These are phyloP conservation scores for Maudiozyma humilis DNA, from an alignment of 1,139 yeast species.

Conservation along the genomic window DNA sequence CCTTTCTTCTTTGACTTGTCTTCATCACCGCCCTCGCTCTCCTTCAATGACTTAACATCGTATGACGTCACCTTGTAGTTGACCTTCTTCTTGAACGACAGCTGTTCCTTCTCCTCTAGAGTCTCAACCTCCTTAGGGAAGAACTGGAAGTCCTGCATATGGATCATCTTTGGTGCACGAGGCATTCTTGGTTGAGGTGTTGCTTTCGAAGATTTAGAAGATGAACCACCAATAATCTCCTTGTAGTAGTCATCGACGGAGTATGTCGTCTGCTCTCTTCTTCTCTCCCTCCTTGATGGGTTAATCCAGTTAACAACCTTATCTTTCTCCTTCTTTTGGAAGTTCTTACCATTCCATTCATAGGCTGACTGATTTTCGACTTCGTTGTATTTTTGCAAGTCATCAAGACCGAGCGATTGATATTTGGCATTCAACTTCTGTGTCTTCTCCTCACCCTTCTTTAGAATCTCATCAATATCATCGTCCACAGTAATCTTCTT, in stretches of 20 bases:
- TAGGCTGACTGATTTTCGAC: slow-evolving; percentile 74
- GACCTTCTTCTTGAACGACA: slow-evolving; percentile 63
- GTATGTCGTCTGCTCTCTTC: slow-evolving; percentile 72
- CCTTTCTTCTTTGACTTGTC: slow-evolving; percentile 8
- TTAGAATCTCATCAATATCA: slow-evolving; percentile 54
- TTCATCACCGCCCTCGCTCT: slow-evolving; percentile 30
- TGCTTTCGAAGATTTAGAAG: slow-evolving; percentile 28
- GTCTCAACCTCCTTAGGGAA: slow-evolving; percentile 58
- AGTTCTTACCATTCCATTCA: slow-evolving; percentile 96
- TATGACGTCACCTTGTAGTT: slow-evolving; percentile 61
- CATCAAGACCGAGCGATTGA: slow-evolving; percentile 61
- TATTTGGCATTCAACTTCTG: slow-evolving; percentile 54
- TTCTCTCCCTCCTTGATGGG: slow-evolving; percentile 85
- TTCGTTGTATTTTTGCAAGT: slow-evolving; percentile 55
- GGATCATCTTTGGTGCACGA: slow-evolving; percentile 63
- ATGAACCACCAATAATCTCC: slow-evolving; percentile 43
- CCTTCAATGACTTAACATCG: slow-evolving; percentile 32
- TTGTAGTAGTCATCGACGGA: slow-evolving; percentile 83
- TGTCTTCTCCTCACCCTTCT: slow-evolving; percentile 57
- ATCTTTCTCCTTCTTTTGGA: slow-evolving; percentile 57
- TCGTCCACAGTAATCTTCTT: slow-evolving; percentile 33
- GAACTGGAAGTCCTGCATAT: slow-evolving; percentile 83
- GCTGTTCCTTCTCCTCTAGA: slow-evolving; percentile 69
- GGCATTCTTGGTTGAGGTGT: slow-evolving; percentile 44
- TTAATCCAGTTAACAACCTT: slow-evolving; percentile 65